phyloP scores from a whole-genome alignment of 2,329 filamentous ascomycete genomes.

The Botryotinia convoluta region DNA sequence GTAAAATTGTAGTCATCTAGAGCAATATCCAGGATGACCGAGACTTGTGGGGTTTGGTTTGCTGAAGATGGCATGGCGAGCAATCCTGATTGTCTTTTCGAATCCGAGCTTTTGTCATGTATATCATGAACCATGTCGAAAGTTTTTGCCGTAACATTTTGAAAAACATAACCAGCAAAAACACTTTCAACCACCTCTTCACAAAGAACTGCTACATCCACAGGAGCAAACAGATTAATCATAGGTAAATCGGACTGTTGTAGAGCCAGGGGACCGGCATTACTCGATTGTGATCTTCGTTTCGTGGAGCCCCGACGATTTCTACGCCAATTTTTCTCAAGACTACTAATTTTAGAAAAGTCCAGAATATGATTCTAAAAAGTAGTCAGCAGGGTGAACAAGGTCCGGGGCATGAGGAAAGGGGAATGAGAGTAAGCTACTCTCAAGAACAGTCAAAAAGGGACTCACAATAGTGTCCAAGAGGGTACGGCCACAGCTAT shows the following conservation, averaged over 20 bases:
- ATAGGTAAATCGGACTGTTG: constrained; percentile 37
- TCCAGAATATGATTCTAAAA: constrained; percentile 43
- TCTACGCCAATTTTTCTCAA: constrained; percentile 38
- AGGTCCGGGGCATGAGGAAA: background rate
- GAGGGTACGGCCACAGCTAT: constrained; percentile 41
- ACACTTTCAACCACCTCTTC: constrained; percentile 40
- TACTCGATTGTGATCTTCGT: constrained; percentile 8
- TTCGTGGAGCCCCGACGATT: constrained; percentile 25
- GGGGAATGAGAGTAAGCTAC: background rate
- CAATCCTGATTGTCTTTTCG: constrained; percentile 16
- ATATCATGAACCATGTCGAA: constrained; percentile 37
- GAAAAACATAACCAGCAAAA: constrained; percentile 38
- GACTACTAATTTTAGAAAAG: constrained; percentile 42
- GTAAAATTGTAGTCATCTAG: constrained; percentile 41
- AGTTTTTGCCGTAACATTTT: constrained; percentile 35
- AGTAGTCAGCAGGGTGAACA: background rate
- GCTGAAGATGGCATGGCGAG: constrained; percentile 14
- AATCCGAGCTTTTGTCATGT: constrained; percentile 13
- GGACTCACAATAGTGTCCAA: constrained; percentile 41
- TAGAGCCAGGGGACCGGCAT: constrained; percentile 22
- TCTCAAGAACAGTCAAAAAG: background rate
- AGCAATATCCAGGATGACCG: constrained; percentile 36
- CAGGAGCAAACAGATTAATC: constrained; percentile 38
- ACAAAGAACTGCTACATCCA: constrained; percentile 37
- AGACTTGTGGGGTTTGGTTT: constrained; percentile 28